Evolutionary conservation across 108 stramenopile species (phyloP).

Genomic region (Skeletonema tropicum): DNA sequence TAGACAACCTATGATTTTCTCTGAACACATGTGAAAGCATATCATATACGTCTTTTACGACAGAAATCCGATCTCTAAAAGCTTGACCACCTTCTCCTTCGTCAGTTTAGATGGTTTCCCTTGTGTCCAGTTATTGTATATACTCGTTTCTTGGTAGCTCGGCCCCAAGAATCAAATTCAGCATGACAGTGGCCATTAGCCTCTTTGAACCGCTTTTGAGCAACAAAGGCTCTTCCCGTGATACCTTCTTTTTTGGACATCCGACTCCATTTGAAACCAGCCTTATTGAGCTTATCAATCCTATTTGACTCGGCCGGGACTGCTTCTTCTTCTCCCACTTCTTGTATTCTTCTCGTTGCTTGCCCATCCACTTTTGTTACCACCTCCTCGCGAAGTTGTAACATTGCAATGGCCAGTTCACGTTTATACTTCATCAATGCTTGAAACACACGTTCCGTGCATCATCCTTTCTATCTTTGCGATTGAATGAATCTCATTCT

Average conservation of each 20-base stretch:
- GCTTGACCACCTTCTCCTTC: slow-evolving; percentile 49
- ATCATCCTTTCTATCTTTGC: slow-evolving; percentile 33
- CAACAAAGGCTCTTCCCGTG: too few relatives aligned
- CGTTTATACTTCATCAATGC: slow-evolving; percentile 1
- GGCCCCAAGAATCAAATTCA: slow-evolving; percentile 62
- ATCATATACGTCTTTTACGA: too few relatives aligned
- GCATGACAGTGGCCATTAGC: slow-evolving; percentile 50
- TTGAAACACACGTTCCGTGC: slow-evolving; percentile 28
- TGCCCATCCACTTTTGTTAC: slow-evolving; percentile 48
- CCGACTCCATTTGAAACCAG: slow-evolving; percentile 45
- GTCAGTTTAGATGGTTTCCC: slow-evolving; percentile 53
- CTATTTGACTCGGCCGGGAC: slow-evolving; percentile 38
- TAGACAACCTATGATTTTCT: too few relatives aligned
- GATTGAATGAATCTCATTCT: slow-evolving; percentile 13
- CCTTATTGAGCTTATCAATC: slow-evolving; percentile 43
- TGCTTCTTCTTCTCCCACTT: slow-evolving; percentile 41
- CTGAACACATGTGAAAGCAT: too few relatives aligned
- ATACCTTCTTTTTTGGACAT: slow-evolving; percentile 33
- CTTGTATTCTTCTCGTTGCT: slow-evolving; percentile 53
- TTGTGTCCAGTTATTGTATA: slow-evolving; percentile 50
- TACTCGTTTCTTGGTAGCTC: slow-evolving; percentile 56
- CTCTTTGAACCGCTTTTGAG: slow-evolving; percentile 39
- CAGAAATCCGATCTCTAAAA: slow-evolving; percentile 57
- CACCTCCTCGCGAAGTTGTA: slow-evolving; percentile 26
- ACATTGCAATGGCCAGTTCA: slow-evolving; percentile 36